Conservation (phyloP, 169 alveolate species). For the Cryptosporidium meleagridis region DNA sequence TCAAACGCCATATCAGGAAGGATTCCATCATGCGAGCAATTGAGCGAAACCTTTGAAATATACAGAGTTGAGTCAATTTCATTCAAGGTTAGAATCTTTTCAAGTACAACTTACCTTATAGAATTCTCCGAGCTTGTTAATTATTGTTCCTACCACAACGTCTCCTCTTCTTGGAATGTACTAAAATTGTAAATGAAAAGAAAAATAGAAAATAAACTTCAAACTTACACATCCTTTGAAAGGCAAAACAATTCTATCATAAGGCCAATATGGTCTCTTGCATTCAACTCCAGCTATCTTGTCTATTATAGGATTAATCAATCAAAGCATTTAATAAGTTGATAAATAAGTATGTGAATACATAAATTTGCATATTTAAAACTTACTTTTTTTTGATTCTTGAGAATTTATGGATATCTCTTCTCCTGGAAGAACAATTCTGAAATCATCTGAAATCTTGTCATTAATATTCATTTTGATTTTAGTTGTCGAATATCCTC, state of each 20-base stretch:
- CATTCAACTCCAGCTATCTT: slow-evolving; percentile 42
- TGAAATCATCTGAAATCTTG: slow-evolving; percentile 5
- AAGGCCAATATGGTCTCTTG: slow-evolving; percentile 65
- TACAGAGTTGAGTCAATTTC: not conserved
- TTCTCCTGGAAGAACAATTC: slow-evolving; percentile 68
- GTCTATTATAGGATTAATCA: slow-evolving; percentile 4
- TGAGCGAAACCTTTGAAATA: slow-evolving; percentile 31
- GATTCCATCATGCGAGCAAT: slow-evolving; percentile 35
- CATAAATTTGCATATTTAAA: not conserved
- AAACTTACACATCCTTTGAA: slow-evolving; percentile 69
- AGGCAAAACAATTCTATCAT: slow-evolving; percentile 4
- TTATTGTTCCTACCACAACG: slow-evolving; percentile 36
- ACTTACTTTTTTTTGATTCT: slow-evolving; percentile 24
- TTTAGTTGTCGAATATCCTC: not conserved
- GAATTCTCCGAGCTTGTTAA: slow-evolving; percentile 41
- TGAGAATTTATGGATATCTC: not conserved
- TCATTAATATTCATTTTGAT: slow-evolving; percentile 14
- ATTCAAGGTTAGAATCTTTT: not conserved
- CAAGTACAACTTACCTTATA: slow-evolving; percentile 43
- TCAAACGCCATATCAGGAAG: slow-evolving; percentile 68
- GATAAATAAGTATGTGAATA: too few species aligned
- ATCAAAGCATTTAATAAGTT: too few species aligned
- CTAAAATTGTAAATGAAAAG: not conserved
- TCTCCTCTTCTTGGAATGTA: slow-evolving; percentile 70
- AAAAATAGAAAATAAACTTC: not conserved